These are phyloP conservation scores for Colletotrichum sp. DNA, from an alignment of 2,329 filamentous ascomycete species.

Conservation along the genomic window DNA sequence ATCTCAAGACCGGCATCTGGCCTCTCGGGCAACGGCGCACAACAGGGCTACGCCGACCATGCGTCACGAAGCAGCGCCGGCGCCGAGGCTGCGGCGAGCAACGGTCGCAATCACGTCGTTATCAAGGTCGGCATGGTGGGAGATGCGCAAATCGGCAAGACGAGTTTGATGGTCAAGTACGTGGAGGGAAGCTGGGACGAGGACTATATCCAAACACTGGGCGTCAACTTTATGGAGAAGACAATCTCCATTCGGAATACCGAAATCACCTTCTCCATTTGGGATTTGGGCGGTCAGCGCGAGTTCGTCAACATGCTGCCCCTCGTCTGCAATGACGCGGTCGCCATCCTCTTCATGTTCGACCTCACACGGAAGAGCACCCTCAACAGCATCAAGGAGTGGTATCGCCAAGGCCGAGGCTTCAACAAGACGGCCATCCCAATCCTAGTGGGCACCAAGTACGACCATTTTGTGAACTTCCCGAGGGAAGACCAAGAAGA, in stretches of 20 bases:
- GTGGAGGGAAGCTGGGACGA: conserved; percentile 99
- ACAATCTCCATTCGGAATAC: conserved; percentile 99
- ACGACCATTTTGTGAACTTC: conserved; percentile 99
- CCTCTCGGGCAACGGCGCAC: conserved; percentile 47
- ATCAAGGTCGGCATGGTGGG: conserved; percentile 99
- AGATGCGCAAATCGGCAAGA: conserved; percentile 99
- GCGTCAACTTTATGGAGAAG: conserved; percentile 99
- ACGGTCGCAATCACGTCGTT: conserved; percentile 77
- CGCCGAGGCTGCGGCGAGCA: conserved; percentile 35
- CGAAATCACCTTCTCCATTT: conserved; percentile 99
- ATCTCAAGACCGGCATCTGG: conserved; percentile 62
- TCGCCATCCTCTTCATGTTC: conserved; percentile 99
- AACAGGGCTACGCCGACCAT: conserved; percentile 50
- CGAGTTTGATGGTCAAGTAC: conserved; percentile 99
- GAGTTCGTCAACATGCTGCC: conserved; percentile 99
- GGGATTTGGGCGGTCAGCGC: conserved; percentile 96
- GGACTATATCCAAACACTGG: conserved; percentile 98
- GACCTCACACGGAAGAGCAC: conserved; percentile 98
- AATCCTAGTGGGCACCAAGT: conserved; percentile 96
- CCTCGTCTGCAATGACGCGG: conserved; percentile 98
- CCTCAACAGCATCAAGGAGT: conserved; percentile 98
- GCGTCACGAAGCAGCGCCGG: conserved; percentile 44
- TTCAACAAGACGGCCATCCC: conserved; percentile 99
- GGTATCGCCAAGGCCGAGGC: conserved; percentile 95
- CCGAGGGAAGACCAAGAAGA: conserved; percentile 97